Evolutionary conservation across 1,139 yeast species (phyloP), one percentile per base, ranked within the genome.

Genomic region (Kluyveromyces marxianus): DNA sequence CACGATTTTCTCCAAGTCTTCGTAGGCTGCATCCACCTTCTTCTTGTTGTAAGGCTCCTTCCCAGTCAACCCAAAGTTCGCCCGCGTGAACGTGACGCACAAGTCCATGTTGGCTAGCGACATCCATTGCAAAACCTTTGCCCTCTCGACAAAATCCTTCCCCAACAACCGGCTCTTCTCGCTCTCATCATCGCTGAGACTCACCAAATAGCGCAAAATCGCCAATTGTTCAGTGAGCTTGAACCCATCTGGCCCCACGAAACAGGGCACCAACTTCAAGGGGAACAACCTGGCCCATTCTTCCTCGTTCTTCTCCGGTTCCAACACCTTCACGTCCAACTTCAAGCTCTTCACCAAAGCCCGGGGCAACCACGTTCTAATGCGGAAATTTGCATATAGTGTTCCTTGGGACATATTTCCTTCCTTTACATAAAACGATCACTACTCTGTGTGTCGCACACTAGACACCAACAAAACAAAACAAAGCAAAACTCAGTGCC

Each of bases 151-250:
- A 30, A 49, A 33, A 60, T 74, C 73, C 68, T 76, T 74, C 61
- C 95, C 95, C 55, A 79, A 71, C 56, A 85, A 63, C 50, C 54
- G 56, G 7, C 45, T 50, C 45, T 55, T 57, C 33, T 53, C 35
- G 36, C 67, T 48, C 51, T 61, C 55, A 36, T 62, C 56, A 4
- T 53, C 52, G 35, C 61, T 54, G 27, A 58, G 43, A 33, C 57
- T 58, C 53, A 61, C 56, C 59, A 69, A 58, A 64, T 75, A 73
- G 55, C 68, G 58, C 56, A 67, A 66, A 63, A 90, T 74, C 51
- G 97, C 96, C 63, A 86, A 74, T 54, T 76, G 74, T 76, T 90
- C 97, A 60, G 78, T 75, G 63, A 90, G 74, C 66, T 79, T 79
- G 74, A 73, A 79, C 48, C 96, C 96, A 67, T 85, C 83, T 56